Evolutionary conservation across 441 rosid genomes (phyloP), one percentile per base, ranked within the genome.

Genomic region (Erysimum cheiri): DNA sequence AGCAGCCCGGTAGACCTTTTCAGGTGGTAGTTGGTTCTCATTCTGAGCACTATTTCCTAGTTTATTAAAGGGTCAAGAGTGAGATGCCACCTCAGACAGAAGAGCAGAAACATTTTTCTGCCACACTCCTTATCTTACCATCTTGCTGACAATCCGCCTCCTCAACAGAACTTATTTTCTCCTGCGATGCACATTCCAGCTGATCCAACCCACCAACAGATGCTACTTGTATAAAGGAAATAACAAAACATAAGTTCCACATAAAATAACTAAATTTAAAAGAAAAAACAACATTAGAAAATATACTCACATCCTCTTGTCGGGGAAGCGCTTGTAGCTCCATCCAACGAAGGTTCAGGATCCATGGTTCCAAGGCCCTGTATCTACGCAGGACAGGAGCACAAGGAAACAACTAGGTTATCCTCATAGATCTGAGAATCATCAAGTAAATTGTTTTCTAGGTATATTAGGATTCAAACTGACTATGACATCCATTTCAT

Each of bases 11-110:
- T 89, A 88, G 9, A 79, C 81, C 85, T 91, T 93, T 60, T 86
- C 92, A 0, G 96, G 92, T 77, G 98, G 92, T 84, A 87, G 88
- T 76, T 83, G 94, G 83, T 91, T 91, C 83, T 79, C 90, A 73
- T 87, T 77, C 79, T 87, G 88, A 83, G 85, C 88, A 84, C 78
- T 85, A 87, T 89, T 90, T 85, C 85, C 98, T 93, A 85, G 69
- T 79, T 80, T 74, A 76, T 80, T 73, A 85, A 77, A 41, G 52
- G 84, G 81, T 80, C 78, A 67, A 61, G 81, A 74, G 73, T 90
- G 79, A 88, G 88, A 81, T 72, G 77, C 82, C 70, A 77, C 67
- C 85, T 71, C 82, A 65, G 78, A 84, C 76, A 85, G 26, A 77
- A 78, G 82, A 76, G 80, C 80, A 69, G 81, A 62, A 63, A 67